A percentile compares a stretch with the other conserved stretches of the same genome.
phyloP scores from a whole-genome alignment of 1,284 basidiomycete species.

The Naganishia sp. region DNA sequence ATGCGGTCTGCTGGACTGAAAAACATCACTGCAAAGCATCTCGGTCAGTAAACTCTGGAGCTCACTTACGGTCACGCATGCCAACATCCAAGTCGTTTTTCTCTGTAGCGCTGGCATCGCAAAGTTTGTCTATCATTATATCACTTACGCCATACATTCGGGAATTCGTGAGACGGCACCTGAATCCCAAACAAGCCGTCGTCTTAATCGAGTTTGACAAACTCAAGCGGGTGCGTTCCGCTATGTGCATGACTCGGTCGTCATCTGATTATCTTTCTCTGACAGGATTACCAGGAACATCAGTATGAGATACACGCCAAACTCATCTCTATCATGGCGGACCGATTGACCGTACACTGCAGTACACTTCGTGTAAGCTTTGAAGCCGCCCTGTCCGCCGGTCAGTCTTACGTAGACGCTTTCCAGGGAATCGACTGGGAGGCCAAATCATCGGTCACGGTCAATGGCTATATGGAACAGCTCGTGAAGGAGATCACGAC shows the following conservation, averaged over 20 bases:
- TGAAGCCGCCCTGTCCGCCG: neutral
- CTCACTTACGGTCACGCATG: slow-evolving; percentile 2
- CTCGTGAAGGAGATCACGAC: slow-evolving; percentile 94
- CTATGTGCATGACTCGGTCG: neutral
- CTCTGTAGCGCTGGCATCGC: slow-evolving; percentile 82
- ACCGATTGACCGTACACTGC: slow-evolving; percentile 81
- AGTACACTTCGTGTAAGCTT: slow-evolving; percentile 48
- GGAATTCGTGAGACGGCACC: slow-evolving; percentile 87
- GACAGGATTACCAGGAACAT: slow-evolving; percentile 94
- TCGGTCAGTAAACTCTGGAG: slow-evolving; percentile 61
- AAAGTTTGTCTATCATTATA: slow-evolving; percentile 90
- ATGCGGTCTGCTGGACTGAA: slow-evolving; percentile 97
- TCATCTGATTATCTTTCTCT: slow-evolving; percentile 1
- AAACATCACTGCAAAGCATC: slow-evolving; percentile 97
- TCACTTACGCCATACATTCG: slow-evolving; percentile 95
- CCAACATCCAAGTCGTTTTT: slow-evolving; percentile 28
- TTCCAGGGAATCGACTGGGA: slow-evolving; percentile 74
- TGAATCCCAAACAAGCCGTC: slow-evolving; percentile 88
- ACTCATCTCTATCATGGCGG: slow-evolving; percentile 97
- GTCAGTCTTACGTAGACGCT: slow-evolving; percentile 18
- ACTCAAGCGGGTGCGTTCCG: slow-evolving; percentile 74
- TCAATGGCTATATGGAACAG: slow-evolving; percentile 76
- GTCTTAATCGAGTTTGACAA: slow-evolving; percentile 99
- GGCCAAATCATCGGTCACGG: slow-evolving; percentile 58
- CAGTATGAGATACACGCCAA: slow-evolving; percentile 99